Evolutionary conservation across 306 rosid species (phyloP).

Genomic region (Styphnolobium japonicum): DNA sequence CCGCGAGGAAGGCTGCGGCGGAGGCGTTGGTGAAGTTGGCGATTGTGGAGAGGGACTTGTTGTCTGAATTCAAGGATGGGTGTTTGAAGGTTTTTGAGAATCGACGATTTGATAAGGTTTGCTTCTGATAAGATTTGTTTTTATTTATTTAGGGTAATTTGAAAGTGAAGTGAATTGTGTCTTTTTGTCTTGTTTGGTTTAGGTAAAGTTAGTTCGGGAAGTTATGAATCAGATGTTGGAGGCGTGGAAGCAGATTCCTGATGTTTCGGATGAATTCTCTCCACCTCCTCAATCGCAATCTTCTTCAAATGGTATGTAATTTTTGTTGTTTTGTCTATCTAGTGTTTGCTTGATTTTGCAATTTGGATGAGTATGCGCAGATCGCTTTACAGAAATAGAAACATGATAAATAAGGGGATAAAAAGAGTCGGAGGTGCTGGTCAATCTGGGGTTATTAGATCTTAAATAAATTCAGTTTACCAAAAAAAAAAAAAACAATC

Average conservation of each 20-base stretch:
- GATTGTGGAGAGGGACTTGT: constrained; percentile 48
- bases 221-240: constrained; percentile 90
- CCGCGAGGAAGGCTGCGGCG: constrained; percentile 85
- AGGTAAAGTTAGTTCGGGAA: constrained; percentile 90
- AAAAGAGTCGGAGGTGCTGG: not conserved
- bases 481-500: too few species aligned
- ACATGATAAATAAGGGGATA: not conserved
- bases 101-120: constrained; percentile 83
- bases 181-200: constrained; percentile 7
- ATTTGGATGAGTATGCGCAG: not conserved
- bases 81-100: constrained; percentile 64
- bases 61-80: constrained; percentile 72
- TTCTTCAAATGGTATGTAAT: constrained; percentile 67
- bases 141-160: constrained; percentile 17
- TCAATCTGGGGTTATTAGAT: not conserved
- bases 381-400: constrained; percentile 21
- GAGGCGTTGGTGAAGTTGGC: constrained; percentile 76
- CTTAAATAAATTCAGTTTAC: not conserved
- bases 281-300: constrained; percentile 64
- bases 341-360: not conserved
- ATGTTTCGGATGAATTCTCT: constrained; percentile 66
- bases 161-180: constrained; percentile 24
- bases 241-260: constrained; percentile 90
- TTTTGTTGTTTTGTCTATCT: constrained; percentile 1
- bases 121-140: not conserved